Evolutionary conservation across 108 stramenopile species (phyloP).

Genomic region (Cylindrotheca closterium): DNA sequence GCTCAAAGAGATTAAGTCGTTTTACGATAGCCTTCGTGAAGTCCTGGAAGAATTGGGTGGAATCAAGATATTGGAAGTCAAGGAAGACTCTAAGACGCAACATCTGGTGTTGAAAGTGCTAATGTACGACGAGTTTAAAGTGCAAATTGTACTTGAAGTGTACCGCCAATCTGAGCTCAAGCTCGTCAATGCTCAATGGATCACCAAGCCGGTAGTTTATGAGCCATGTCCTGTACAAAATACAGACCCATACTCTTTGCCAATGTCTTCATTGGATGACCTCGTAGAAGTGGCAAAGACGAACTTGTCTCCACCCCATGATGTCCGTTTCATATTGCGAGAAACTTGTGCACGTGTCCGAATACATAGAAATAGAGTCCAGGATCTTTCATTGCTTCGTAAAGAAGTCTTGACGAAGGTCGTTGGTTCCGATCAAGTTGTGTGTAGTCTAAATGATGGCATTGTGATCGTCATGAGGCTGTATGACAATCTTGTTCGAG

Average conservation of each 20-base stretch:
- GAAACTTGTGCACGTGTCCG: conserved; percentile 62
- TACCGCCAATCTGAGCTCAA: conserved; percentile 42
- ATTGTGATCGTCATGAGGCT: conserved; percentile 59
- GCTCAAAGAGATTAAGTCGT: conserved; percentile 43
- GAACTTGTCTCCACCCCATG: conserved; percentile 36
- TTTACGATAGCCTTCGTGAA: conserved; percentile 54
- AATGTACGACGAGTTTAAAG: conserved; percentile 22
- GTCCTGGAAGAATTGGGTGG: conserved; percentile 67
- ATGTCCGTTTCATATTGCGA: conserved; percentile 56
- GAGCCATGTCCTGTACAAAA: background rate
- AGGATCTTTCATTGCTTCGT: conserved; percentile 45
- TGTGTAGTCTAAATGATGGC: conserved; percentile 62
- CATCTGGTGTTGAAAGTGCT: conserved; percentile 10
- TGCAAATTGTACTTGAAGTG: conserved; percentile 26
- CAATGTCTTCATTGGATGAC: conserved; percentile 54
- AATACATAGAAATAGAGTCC: conserved; percentile 34
- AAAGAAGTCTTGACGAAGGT: conserved; percentile 48
- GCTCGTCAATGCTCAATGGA: conserved; percentile 28
- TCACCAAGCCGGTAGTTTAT: conserved; percentile 11
- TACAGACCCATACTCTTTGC: conserved; percentile 18
- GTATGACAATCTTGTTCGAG: conserved; percentile 22
- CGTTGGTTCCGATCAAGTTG: conserved; percentile 51
- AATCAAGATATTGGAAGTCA: conserved; percentile 48
- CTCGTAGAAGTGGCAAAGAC: conserved; percentile 45
- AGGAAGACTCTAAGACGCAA: conserved; percentile 20